Evolutionary conservation across 805 yeast species (phyloP).

Genomic region (Yarrowia sp.): DNA sequence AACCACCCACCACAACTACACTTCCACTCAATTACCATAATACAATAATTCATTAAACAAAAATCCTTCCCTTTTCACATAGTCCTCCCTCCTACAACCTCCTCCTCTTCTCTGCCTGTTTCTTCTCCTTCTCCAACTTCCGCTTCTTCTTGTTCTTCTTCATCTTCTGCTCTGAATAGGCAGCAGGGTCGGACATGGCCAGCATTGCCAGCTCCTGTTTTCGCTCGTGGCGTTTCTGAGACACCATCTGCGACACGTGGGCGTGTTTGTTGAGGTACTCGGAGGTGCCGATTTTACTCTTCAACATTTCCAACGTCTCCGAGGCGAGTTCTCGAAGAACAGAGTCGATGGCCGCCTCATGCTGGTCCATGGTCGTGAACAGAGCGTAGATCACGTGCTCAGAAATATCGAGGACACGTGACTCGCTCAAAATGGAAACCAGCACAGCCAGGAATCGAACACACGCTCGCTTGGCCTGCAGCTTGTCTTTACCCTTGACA

Average conservation of each 20-base stretch:
- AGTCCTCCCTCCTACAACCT: not conserved
- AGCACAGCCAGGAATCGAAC: conserved; percentile 75
- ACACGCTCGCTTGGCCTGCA: conserved; percentile 68
- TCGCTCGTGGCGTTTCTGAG: conserved; percentile 74
- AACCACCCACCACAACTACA: too few species aligned
- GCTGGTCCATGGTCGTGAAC: conserved; percentile 47
- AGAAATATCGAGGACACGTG: conserved; percentile 52
- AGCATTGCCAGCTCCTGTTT: conserved; percentile 75
- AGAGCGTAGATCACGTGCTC: conserved; percentile 63
- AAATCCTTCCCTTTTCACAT: not conserved
- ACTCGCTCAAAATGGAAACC: conserved; percentile 57
- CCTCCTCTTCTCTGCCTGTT: conserved; percentile 11
- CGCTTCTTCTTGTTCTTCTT: conserved; percentile 76
- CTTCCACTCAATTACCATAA: not conserved
- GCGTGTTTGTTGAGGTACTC: conserved; percentile 68
- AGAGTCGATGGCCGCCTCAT: conserved; percentile 42
- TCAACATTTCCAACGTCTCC: conserved; percentile 74
- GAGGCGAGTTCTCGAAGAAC: conserved; percentile 61
- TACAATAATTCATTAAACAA: not conserved
- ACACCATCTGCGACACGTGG: conserved; percentile 66
- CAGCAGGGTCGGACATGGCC: conserved; percentile 79
- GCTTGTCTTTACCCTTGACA: conserved; percentile 59
- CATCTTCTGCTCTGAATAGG: conserved; percentile 77
- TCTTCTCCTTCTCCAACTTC: conserved; percentile 31
- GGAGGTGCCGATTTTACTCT: conserved; percentile 72